Base-by-base conservation (phyloP, 1,284 basidiomycete genomes). In the Trichosporon sp. region DNA sequence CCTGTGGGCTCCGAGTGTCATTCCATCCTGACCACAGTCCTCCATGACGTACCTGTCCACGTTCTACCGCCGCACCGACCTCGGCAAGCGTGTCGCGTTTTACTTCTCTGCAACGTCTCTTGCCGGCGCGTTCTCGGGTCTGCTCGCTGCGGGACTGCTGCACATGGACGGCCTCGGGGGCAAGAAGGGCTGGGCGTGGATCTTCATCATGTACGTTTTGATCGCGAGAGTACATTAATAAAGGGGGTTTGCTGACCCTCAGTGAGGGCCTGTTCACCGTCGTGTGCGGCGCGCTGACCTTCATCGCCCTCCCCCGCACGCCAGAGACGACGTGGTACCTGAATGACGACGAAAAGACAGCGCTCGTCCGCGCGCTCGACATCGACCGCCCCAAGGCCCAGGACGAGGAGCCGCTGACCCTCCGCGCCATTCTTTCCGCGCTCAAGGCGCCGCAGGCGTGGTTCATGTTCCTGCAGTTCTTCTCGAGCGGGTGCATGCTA, bases 31-130 rank as follows among this genome's bases (percentile, higher is more conserved):
- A 66, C 56, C 29, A 13, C 64, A 65, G 67, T 27, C 51, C 27
- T 73, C 72, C 12, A 75, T 76, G 63, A 44, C 73, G 69, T 87
- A 87, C 72, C 78, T 87, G 27, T 86, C 86, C 0, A 86, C 85
- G 2, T 87, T 87, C 71, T 87, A 87, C 75, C 85, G 83, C 69
- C 81, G 86, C 35, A 80, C 82, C 47, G 86, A 87, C 74, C 77
- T 87, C 18, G 86, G 85, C 44, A 85, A 85, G 25, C 81, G 86
- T 9, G 77, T 87, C 31, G 86, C 85, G 21, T 72, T 86, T n/a
- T 87, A 87, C 75, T 87, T 87, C 73, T 85, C 84, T 38, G 85
- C 86, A 42, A 80, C 85, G 1, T 85, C 85, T 11, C 85, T 87
- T 62, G 83, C 86, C 12, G 86, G 72, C n/a, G 66, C 71, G 18